Percentiles rank a stretch among this genome's conserved stretches.
Conservation (phyloP, 257 asterid species). For the Solanum pinnatisectum region DNA sequence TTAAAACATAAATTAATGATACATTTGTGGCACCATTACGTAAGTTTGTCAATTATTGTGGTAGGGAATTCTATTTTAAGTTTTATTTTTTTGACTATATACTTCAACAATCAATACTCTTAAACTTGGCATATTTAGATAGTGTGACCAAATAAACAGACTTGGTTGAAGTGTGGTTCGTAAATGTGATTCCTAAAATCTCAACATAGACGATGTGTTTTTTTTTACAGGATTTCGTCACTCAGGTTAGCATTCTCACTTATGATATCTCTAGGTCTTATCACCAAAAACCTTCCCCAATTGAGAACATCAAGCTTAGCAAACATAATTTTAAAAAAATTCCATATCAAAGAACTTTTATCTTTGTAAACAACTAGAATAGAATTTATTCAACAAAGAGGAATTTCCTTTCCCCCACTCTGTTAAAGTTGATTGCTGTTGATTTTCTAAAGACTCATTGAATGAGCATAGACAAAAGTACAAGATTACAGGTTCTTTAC, state of each 20-base stretch:
- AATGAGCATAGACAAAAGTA: not conserved
- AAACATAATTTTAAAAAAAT: not conserved
- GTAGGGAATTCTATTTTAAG: not conserved
- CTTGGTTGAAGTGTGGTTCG: not conserved
- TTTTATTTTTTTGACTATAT: no score
- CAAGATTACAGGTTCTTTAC: not conserved
- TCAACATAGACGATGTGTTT: not conserved
- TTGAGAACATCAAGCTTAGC: not conserved
- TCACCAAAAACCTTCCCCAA: not conserved
- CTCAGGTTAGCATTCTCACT: accelerated
- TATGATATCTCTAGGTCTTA: not conserved
- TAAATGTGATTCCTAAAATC: not conserved
- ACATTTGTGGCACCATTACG: not conserved
- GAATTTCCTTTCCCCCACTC: not conserved
- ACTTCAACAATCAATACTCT: no score
- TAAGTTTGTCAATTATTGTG: not conserved
- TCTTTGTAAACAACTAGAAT: not conserved
- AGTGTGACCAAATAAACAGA: not conserved
- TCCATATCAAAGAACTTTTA: not conserved
- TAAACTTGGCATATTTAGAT: not conserved
- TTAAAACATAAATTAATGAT: not conserved
- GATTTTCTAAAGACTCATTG: not conserved
- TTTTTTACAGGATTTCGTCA: no score
- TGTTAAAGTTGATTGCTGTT: not conserved
- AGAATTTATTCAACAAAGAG: not conserved